Evolutionary conservation across 768 basidiomycete species (phyloP).

Genomic region (Russula sp.): DNA sequence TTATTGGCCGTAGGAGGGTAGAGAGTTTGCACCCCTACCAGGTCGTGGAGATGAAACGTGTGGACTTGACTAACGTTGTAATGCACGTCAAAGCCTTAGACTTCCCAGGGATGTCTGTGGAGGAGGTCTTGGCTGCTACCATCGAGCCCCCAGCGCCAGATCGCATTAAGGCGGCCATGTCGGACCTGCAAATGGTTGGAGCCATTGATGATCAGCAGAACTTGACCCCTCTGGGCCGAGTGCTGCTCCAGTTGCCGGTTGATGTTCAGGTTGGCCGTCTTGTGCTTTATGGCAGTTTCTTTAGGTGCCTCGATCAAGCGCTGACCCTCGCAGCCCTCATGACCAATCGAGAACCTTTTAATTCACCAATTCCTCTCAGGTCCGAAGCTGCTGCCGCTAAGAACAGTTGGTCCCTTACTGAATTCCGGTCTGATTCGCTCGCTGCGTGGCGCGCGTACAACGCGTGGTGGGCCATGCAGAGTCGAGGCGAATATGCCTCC

Average conservation of each 20-base stretch:
- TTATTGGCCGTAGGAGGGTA: constrained; percentile 64
- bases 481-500: constrained; percentile 54
- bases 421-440: constrained; percentile 83
- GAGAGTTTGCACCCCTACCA: constrained; percentile 70
- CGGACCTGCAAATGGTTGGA: constrained; percentile 77
- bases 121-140: constrained; percentile 77
- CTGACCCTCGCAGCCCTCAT: constrained; percentile 90
- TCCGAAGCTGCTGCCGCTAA: constrained; percentile 68
- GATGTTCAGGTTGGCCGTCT: constrained; percentile 88
- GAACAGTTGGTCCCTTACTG: constrained; percentile 69
- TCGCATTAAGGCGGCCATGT: constrained; percentile 77
- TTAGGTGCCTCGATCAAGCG: constrained; percentile 85
- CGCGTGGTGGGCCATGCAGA: constrained; percentile 73
- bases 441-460: constrained; percentile 80
- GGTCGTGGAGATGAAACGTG: constrained; percentile 92
- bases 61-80: constrained; percentile 85
- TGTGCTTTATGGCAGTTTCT: constrained; percentile 87
- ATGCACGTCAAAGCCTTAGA: constrained; percentile 96
- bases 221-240: constrained; percentile 82
- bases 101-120: constrained; percentile 80
- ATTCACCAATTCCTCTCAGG: constrained; percentile 77
- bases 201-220: constrained; percentile 75
- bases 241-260: constrained; percentile 85
- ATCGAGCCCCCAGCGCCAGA: constrained; percentile 85
- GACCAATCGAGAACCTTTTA: constrained; percentile 86